These are phyloP conservation scores for Tripidium arundinaceum DNA, from an alignment of 202 grass and related monocot species.

Conservation along the genomic window DNA sequence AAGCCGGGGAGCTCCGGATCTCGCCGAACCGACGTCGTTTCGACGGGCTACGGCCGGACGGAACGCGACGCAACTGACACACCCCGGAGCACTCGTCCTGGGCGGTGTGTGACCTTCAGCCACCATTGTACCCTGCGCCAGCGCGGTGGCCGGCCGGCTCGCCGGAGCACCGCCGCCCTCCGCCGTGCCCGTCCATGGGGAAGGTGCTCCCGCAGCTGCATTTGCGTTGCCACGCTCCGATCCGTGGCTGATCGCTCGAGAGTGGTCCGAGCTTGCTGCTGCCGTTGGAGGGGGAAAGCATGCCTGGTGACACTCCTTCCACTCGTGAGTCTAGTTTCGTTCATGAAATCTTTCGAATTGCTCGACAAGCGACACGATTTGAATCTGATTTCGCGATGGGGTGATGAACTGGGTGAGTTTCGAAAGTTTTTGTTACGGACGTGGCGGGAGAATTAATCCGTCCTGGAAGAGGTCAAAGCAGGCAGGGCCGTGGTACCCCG, in stretches of 20 bases:
- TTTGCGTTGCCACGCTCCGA: background rate
- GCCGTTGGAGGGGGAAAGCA: constrained; percentile 18
- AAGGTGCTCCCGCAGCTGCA: constrained; percentile 14
- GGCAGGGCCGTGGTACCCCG: background rate
- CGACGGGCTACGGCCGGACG: background rate
- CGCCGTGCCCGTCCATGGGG: background rate
- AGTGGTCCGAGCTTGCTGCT: background rate
- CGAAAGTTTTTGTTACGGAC: background rate
- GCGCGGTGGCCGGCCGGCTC: constrained; percentile 4
- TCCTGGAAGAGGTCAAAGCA: constrained; percentile 39
- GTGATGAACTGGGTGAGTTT: background rate
- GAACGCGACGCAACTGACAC: constrained; percentile 60
- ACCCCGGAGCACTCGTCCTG: constrained; percentile 1
- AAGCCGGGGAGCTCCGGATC: background rate
- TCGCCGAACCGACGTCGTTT: constrained; percentile 25
- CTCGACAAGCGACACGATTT: background rate
- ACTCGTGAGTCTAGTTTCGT: background rate
- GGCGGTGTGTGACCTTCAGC: constrained; percentile 32
- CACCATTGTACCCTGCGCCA: background rate
- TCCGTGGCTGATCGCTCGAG: background rate
- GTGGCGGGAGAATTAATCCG: no score
- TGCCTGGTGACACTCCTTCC: background rate
- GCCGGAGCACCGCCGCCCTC: constrained; percentile 1
- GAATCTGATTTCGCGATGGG: background rate
- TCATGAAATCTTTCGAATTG: background rate